Evolutionary conservation across 495 filamentous ascomycete species (phyloP).

Genomic region (Parathielavia appendiculata): DNA sequence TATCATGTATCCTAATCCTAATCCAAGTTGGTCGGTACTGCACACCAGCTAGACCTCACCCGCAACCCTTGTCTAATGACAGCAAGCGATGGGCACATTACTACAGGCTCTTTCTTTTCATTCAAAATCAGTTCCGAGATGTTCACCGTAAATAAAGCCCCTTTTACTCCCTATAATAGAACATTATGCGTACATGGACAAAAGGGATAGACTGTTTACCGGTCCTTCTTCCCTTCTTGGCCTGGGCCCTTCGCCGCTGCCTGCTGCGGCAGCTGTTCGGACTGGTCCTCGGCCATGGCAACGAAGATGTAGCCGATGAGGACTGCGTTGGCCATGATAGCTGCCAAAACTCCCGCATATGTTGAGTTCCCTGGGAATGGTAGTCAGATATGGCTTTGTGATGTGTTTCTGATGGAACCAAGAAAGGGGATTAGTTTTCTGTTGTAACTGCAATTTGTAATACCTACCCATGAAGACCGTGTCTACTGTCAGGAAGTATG

Average conservation of each 20-base stretch:
- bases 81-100: no score
- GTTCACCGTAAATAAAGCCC: no score
- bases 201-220: conserved; percentile 27
- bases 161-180: neutral
- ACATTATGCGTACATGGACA: neutral
- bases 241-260: conserved; percentile 34
- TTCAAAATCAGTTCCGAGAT: no score
- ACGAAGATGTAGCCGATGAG: conserved; percentile 87
- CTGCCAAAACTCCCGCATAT: conserved; percentile 76
- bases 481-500: conserved; percentile 78
- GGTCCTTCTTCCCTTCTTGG: conserved; percentile 52
- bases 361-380: conserved; percentile 68
- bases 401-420: no score
- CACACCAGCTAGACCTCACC: neutral
- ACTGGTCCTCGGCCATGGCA: conserved; percentile 86
- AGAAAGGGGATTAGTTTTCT: no score
- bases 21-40: neutral
- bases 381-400: neutral
- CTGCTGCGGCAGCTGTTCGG: conserved; percentile 52
- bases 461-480: conserved; percentile 68
- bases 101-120: no score
- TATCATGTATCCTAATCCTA: neutral
- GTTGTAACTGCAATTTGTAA: no score
- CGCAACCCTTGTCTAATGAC: neutral
- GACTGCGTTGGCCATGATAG: conserved; percentile 85